Evolutionary conservation across 306 rosid species (phyloP), one percentile per base, ranked within the genome.

Genomic region (Vigna angularis): DNA sequence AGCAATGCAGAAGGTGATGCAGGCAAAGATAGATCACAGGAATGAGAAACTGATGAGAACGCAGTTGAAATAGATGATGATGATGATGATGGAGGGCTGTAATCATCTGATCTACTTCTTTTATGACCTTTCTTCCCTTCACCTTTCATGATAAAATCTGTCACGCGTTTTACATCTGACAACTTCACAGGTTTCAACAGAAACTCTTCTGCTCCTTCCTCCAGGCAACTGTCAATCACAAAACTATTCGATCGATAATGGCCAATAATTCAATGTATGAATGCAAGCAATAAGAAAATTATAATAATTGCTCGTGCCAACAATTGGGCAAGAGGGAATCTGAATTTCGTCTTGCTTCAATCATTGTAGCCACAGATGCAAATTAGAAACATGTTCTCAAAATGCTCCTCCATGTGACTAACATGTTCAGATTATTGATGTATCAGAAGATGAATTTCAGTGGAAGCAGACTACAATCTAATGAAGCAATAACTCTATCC

Each of bases 121-220:
- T 90, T 86, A 6, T 47, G 70, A 15, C 24, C 79, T 15, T 82
- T 88, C 79, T 78, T 84, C 42, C 52, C 86, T 78, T 88, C 93
- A 18, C 93, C 95, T 77, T 66, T 90, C 79, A 88, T 84, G 56
- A 92, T 69, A 84, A 87, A 87, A 80, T 86, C 90, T 55, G 87
- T 92, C 63, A 95, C 61, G 2, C 98, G 93, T 76, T 85, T 89
- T 73, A 95, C 98, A 65, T 95, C 98, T 1, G 97, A 81, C 10
- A 95, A 65, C 70, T 92, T 92, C 9, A 95, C 98, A 4, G 98
- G 98, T 78, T 95, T 95, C 88, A 95, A 74, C 16, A 95, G 87
- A 62, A 88, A 95, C 11, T 95, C 98, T 59, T 95, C 93, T 1
- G 98, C 98, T 57, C 98, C 98, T 86, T 92, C 98, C 85, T 95